Conservation (phyloP, 2,329 filamentous ascomycete species). For the Pseudocercospora eumusae region DNA sequence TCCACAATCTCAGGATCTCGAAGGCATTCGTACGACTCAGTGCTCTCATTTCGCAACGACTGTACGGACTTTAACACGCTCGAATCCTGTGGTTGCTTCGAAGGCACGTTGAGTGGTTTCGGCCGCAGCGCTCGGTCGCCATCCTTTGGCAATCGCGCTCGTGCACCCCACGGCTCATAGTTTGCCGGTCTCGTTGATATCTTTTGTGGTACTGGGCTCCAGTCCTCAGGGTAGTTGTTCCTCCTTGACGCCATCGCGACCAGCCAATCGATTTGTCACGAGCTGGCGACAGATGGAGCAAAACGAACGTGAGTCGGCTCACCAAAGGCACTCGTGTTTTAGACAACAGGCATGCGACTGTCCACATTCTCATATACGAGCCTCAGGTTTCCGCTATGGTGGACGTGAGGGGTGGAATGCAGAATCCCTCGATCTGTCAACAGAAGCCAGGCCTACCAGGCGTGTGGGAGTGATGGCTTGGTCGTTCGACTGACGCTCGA, state of each 20-base stretch:
- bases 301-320: constrained; percentile 15
- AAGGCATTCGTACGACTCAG: constrained; percentile 17
- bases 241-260: constrained; percentile 18
- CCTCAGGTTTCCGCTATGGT: constrained; percentile 14
- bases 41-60: constrained; percentile 12
- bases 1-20: constrained; percentile 35
- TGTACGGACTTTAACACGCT: constrained; percentile 12
- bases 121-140: constrained; percentile 11
- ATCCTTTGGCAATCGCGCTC: constrained; percentile 1
- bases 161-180: constrained; percentile 9
- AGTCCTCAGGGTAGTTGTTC: constrained; percentile 13
- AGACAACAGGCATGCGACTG: constrained; percentile 13
- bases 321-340: constrained; percentile 14
- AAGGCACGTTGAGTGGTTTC: constrained; percentile 16
- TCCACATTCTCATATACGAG: constrained; percentile 14
- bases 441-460: constrained; percentile 29
- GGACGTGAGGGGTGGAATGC: constrained; percentile 37
- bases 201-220: constrained; percentile 11
- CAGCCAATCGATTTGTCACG: background rate
- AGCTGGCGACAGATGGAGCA: constrained; percentile 7
- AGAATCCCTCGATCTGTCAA: constrained; percentile 33
- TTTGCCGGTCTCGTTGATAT: constrained; percentile 2
- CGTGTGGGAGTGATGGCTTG: constrained; percentile 14
- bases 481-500: constrained; percentile 4
- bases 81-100: constrained; percentile 11